Evolutionary conservation across 331 rosid genomes (phyloP).

Genomic region (Acacia concinna): DNA sequence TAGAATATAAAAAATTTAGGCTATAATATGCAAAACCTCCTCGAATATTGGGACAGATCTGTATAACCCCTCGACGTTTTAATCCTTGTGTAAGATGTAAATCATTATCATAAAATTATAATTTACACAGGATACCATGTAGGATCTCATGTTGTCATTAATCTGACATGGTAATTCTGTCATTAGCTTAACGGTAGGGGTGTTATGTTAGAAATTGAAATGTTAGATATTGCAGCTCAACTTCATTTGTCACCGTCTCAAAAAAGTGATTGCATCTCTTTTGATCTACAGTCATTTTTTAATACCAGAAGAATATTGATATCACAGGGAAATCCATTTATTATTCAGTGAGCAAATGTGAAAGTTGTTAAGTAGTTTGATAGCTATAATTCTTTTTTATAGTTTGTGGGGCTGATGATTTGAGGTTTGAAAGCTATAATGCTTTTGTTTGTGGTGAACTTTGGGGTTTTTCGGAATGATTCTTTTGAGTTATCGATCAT

Average conservation of each 20-base stretch:
- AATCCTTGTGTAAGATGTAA: too few species aligned
- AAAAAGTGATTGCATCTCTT: background rate
- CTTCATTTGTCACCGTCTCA: background rate
- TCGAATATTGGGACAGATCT: too few species aligned
- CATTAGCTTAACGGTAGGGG: too few species aligned
- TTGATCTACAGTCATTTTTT: background rate
- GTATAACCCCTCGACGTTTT: too few species aligned
- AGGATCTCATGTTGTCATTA: too few species aligned
- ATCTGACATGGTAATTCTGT: too few species aligned
- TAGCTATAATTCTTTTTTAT: background rate
- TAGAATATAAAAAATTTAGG: too few species aligned
- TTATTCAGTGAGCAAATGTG: background rate
- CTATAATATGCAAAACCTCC: too few species aligned
- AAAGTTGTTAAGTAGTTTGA: constrained; percentile 1
- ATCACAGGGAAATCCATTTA: background rate
- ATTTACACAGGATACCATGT: too few species aligned
- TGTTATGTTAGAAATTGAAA: too few species aligned
- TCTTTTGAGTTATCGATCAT: background rate
- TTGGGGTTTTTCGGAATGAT: background rate
- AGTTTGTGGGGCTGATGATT: background rate
- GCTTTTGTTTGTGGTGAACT: background rate
- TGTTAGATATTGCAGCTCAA: background rate
- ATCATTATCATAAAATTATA: too few species aligned
- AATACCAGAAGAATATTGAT: background rate
- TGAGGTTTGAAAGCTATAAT: too few species aligned